A percentile compares a stretch with the other conserved stretches of the same genome.
These are phyloP conservation scores for Acmispon strigosus DNA, from an alignment of 306 rosid genomes.

Conservation along the genomic window DNA sequence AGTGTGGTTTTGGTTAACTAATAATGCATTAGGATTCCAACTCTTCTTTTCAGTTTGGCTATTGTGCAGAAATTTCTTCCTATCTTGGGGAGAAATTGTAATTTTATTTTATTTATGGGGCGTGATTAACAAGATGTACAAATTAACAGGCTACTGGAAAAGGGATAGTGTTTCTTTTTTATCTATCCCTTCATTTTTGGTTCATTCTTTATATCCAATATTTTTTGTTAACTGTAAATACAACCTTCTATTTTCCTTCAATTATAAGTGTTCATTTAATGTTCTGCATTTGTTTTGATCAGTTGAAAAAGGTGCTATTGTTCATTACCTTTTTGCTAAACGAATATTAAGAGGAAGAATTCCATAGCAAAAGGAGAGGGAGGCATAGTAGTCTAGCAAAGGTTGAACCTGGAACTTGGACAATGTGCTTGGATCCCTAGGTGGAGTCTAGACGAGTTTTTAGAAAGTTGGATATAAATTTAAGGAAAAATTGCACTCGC, in stretches of 20 bases:
- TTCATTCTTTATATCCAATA: constrained; percentile 16
- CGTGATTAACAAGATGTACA: constrained; percentile 8
- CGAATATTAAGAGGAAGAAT: neutral
- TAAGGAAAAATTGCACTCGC: too few species aligned
- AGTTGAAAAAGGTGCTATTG: neutral
- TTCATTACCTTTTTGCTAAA: neutral
- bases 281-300: neutral
- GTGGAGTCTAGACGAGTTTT: too few species aligned
- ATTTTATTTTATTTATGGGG: constrained; percentile 2
- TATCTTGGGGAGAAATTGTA: constrained; percentile 9
- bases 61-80: constrained; percentile 17
- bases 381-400: too few species aligned
- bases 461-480: too few species aligned
- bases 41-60: constrained; percentile 14
- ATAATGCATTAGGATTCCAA: constrained; percentile 28
- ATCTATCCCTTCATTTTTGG: neutral
- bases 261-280: neutral
- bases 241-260: neutral
- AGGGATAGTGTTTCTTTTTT: constrained; percentile 13
- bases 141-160: constrained; percentile 1
- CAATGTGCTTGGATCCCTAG: too few species aligned
- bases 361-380: neutral
- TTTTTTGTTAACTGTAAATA: constrained; percentile 26
- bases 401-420: too few species aligned
- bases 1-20: constrained; percentile 50